These are phyloP conservation scores for Tubosaeta brunneosetosa DNA, from an alignment of 768 basidiomycete species.

Conservation along the genomic window DNA sequence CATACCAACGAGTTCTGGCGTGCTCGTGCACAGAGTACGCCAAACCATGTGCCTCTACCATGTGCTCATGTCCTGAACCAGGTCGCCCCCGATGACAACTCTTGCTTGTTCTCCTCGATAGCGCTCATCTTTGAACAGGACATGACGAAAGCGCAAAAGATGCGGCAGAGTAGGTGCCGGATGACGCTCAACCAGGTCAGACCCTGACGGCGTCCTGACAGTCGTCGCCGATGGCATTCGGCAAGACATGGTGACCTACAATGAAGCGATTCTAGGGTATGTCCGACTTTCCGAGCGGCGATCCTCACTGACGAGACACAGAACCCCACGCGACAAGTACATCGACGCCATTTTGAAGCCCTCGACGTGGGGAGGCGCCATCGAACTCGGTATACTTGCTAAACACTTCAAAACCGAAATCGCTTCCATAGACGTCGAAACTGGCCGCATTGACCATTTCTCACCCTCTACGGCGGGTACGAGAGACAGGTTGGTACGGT, in stretches of 20 bases:
- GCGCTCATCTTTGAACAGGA: slow-evolving; percentile 84
- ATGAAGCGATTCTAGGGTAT: slow-evolving; percentile 85
- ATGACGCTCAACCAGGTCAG: background rate
- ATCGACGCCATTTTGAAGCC: slow-evolving; percentile 77
- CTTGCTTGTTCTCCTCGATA: slow-evolving; percentile 86
- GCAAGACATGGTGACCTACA: slow-evolving; percentile 65
- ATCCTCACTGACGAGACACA: slow-evolving; percentile 23
- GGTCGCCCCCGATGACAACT: slow-evolving; percentile 97
- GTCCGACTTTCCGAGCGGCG: slow-evolving; percentile 2
- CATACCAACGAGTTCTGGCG: slow-evolving; percentile 59
- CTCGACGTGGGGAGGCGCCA: slow-evolving; percentile 91
- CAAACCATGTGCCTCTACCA: background rate
- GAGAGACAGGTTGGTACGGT: slow-evolving; percentile 26
- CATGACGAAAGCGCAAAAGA: slow-evolving; percentile 59
- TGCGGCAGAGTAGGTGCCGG: slow-evolving; percentile 63
- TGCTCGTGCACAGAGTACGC: slow-evolving; percentile 67
- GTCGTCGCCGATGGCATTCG: slow-evolving; percentile 83
- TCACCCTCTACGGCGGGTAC: slow-evolving; percentile 35
- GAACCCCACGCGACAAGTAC: slow-evolving; percentile 61
- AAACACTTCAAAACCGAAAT: slow-evolving; percentile 83
- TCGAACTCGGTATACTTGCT: slow-evolving; percentile 85
- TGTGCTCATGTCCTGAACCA: slow-evolving; percentile 21
- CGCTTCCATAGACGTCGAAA: slow-evolving; percentile 86
- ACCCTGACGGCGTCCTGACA: slow-evolving; percentile 28
- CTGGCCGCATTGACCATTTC: slow-evolving; percentile 84